Conservation (phyloP, 441 rosid species). For the Pelargonium fulgidum region DNA sequence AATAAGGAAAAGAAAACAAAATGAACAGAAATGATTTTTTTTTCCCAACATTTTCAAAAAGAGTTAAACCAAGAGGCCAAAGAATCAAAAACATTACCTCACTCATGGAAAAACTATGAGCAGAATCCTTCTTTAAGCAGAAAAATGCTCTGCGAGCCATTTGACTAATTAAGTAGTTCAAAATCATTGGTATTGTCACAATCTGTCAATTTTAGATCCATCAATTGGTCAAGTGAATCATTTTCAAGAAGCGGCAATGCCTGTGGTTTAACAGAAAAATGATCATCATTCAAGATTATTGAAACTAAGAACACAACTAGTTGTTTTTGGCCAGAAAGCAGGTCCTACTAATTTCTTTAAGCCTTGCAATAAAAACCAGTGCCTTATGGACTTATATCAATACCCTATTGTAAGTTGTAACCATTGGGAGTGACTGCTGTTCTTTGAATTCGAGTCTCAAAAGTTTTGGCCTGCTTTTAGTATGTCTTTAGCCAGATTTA, state of each 20-base stretch:
- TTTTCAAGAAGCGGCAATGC: slow-evolving; percentile 33
- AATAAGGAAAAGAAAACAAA: too few relatives aligned
- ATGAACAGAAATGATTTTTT: too few relatives aligned
- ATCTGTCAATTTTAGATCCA: slow-evolving; percentile 32
- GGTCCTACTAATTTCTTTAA: too few relatives aligned
- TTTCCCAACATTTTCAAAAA: too few relatives aligned
- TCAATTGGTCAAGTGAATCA: slow-evolving; percentile 19
- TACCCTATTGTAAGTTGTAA: not conserved
- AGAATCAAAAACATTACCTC: too few relatives aligned
- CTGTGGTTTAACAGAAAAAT: slow-evolving; percentile 17
- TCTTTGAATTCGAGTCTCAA: slow-evolving; percentile 49
- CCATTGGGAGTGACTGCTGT: slow-evolving; percentile 52
- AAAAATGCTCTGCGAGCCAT: slow-evolving; percentile 40
- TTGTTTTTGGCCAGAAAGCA: too few relatives aligned
- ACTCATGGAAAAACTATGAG: slow-evolving; percentile 13
- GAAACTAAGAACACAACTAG: not conserved
- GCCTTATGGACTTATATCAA: not conserved
- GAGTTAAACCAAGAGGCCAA: too few relatives aligned
- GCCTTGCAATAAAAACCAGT: too few relatives aligned
- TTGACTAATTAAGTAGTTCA: slow-evolving; percentile 10
- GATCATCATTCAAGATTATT: not conserved
- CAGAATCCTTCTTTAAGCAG: slow-evolving; percentile 26
- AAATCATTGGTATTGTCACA: slow-evolving; percentile 11
- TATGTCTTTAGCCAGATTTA: slow-evolving; percentile 41
- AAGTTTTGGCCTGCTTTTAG: slow-evolving; percentile 36